Conservation (phyloP, 1,284 basidiomycete genomes). For the Schizophyllum amplum region DNA sequence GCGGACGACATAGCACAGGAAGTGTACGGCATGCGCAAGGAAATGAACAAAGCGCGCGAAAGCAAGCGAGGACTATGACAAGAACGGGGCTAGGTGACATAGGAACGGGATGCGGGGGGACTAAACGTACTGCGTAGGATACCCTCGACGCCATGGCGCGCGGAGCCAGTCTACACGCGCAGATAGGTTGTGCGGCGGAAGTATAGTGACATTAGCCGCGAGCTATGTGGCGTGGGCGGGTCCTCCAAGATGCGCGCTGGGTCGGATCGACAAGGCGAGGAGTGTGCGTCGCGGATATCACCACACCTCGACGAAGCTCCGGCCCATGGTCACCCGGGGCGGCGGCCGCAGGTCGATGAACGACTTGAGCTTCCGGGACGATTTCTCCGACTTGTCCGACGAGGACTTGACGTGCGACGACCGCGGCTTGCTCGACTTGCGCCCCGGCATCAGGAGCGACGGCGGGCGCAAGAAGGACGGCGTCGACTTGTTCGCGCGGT, state of each 20-base stretch:
- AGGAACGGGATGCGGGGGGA: no score
- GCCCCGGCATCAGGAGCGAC: background rate
- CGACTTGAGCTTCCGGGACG: background rate
- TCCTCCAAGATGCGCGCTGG: background rate
- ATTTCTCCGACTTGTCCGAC: background rate
- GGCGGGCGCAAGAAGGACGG: background rate
- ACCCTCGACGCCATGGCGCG: no score
- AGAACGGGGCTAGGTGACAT: no score
- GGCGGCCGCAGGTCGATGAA: background rate
- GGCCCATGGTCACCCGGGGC: background rate
- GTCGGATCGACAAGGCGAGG: background rate
- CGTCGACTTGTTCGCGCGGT: background rate
- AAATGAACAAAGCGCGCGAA: background rate
- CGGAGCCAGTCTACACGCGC: no score
- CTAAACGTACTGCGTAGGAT: no score
- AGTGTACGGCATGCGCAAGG: no score
- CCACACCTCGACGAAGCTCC: background rate
- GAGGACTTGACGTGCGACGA: background rate
- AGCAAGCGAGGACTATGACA: background rate
- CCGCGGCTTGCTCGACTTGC: background rate
- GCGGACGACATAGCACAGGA: background rate
- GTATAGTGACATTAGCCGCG: background rate
- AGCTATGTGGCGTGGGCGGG: background rate
- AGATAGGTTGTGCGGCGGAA: background rate
- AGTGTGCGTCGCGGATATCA: background rate